phyloP scores from a whole-genome alignment of 2,329 filamentous ascomycete species.

The Trichoderma simmonsii region DNA sequence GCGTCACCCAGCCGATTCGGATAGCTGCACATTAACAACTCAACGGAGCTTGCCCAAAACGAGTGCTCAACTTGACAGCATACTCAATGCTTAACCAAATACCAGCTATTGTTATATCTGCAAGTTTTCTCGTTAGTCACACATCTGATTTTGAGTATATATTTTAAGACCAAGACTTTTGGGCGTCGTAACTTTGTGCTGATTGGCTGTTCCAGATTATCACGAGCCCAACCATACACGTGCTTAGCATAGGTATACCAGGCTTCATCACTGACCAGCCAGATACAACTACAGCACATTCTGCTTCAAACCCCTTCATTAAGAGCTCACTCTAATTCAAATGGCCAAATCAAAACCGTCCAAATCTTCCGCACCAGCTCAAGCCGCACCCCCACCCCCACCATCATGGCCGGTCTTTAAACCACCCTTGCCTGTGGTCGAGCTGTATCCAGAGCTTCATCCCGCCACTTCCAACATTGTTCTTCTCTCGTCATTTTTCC shows the following conservation, averaged over 20 bases:
- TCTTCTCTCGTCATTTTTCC: constrained; percentile 71
- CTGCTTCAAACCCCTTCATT: neutral
- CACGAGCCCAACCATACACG: neutral
- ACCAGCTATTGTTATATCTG: neutral
- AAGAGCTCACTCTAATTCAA: neutral
- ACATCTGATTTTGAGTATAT: neutral
- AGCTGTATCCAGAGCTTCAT: constrained; percentile 58
- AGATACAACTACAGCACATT: neutral
- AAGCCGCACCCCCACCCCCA: constrained; percentile 22
- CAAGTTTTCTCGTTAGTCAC: too few relatives aligned
- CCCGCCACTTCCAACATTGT: constrained; percentile 60
- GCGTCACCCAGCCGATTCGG: neutral
- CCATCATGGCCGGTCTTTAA: constrained; percentile 69
- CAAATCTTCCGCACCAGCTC: constrained; percentile 24
- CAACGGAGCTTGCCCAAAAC: neutral
- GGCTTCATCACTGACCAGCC: neutral
- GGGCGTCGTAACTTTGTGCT: neutral
- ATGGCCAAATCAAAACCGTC: constrained; percentile 36
- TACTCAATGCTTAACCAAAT: neutral
- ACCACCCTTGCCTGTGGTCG: constrained; percentile 62
- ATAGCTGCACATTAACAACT: neutral
- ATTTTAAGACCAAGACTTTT: neutral
- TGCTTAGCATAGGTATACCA: neutral
- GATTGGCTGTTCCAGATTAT: neutral
- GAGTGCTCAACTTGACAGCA: neutral